phyloP scores from a whole-genome alignment of 2,329 filamentous ascomycete species.

The Albophoma yamanashiensis region DNA sequence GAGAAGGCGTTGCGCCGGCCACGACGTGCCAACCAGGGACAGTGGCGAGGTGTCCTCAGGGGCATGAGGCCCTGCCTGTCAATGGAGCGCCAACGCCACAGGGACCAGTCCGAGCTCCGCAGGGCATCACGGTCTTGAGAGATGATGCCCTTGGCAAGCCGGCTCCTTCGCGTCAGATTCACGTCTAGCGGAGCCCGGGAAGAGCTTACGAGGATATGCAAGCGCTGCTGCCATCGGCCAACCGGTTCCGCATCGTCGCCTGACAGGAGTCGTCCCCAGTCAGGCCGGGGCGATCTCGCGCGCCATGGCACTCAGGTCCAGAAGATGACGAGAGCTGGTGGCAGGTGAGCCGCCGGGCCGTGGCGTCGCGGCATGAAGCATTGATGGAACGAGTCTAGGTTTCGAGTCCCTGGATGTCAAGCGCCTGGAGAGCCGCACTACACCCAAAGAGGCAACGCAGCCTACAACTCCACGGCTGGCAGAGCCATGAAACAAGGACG shows the following conservation, averaged over 20 bases:
- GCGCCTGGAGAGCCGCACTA: conserved; percentile 3
- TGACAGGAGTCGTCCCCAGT: neutral
- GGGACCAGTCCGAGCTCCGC: neutral
- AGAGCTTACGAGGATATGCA: too few species aligned
- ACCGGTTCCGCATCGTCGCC: neutral
- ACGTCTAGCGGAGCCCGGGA: too few species aligned
- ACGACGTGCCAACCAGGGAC: neutral
- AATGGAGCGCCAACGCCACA: neutral
- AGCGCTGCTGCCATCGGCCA: neutral
- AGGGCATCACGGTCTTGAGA: neutral
- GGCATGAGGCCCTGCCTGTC: neutral
- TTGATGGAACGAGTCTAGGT: conserved; percentile 33
- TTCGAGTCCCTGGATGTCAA: conserved; percentile 23
- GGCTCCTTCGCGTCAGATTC: neutral
- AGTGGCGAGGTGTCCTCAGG: neutral
- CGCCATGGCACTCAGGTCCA: neutral
- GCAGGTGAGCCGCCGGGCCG: conserved; percentile 1
- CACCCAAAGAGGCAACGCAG: neutral
- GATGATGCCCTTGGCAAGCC: neutral
- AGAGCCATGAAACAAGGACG: neutral
- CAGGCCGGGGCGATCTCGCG: neutral
- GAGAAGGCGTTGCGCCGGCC: neutral
- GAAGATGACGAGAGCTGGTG: too few species aligned
- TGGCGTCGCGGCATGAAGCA: conserved; percentile 29
- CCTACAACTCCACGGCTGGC: neutral